Conservation (phyloP, 2,329 filamentous ascomycete genomes). For the Xylariaceae sp. region DNA sequence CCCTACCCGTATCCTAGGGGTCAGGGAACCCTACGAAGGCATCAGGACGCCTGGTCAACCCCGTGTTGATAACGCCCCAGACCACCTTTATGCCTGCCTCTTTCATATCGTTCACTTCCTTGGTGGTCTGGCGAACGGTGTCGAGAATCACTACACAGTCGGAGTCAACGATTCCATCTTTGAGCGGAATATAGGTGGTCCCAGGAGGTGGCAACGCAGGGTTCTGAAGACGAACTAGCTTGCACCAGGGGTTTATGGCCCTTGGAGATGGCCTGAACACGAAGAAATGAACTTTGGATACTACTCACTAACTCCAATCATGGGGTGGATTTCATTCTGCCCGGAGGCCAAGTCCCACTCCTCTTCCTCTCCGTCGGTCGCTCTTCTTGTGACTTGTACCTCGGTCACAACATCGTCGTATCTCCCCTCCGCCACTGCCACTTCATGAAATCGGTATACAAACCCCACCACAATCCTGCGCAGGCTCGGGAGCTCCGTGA, state of each 20-base stretch:
- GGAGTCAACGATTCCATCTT: neutral
- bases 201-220: no score
- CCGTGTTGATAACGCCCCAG: conserved; percentile 5
- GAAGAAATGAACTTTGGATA: neutral
- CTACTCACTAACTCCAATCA: neutral
- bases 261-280: no score
- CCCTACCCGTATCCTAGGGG: no score
- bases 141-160: neutral
- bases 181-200: neutral
- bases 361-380: neutral
- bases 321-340: neutral
- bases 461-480: conserved; percentile 10
- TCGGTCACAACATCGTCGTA: conserved; percentile 15
- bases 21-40: no score
- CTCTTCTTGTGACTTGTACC: neutral
- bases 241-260: no score
- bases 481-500: conserved; percentile 1
- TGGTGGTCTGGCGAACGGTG: neutral
- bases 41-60: conserved; percentile 9
- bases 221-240: no score
- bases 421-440: conserved; percentile 7
- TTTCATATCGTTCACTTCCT: conserved; percentile 2
- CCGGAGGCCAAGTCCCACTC: neutral
- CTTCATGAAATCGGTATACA: conserved; percentile 3
- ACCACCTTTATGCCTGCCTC: conserved; percentile 10